Evolutionary conservation across 768 basidiomycete species (phyloP), one percentile per base, ranked within the genome.

Genomic region (Panus rudis): DNA sequence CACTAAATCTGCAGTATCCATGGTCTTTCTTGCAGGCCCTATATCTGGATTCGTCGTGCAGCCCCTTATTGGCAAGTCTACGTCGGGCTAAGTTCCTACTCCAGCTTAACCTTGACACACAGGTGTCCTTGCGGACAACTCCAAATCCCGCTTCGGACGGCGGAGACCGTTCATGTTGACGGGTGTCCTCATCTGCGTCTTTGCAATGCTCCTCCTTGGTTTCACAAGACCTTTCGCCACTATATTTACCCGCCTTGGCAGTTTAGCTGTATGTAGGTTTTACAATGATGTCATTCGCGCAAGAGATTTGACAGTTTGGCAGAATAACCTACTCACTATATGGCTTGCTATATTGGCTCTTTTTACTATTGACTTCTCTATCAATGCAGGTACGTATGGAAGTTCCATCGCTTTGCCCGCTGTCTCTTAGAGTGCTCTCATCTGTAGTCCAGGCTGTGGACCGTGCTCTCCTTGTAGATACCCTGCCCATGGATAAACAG

Each of bases 21-120:
- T 90, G 17, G 93, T 96, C 10, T 92, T 98, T 59, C 72, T 94
- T 34, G 93, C 93, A 2, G 93, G 92, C 0, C 93, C 91, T 2
- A 66, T 93, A 6, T 90, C 86, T 0, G 93, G 92, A 2, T 73
- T 98, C 17, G 69, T 97, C 35, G 85, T 94, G 51, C 93, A 97
- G 57, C 94, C 92, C 1, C 59, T 93, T 32, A 89, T 94, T 52
- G 88, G 90, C 77, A 48, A 30, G 58, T 47, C 12, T 4, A 14
- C n/a, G n/a, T 26, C 42, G 10, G 39, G 24, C 7, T 17, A 39
- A 21, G 2, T 13, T 22, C 28, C 27, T 23, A 26, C 35, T 26
- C 21, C 20, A n/a, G 23, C 26, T 31, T 21, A 32, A 13, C 41
- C 24, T 22, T 34, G 8, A 10, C n/a, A 30, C 28, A 8, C 31